Evolutionary conservation across 345 rosid genomes (phyloP), one percentile per base, ranked within the genome.

Genomic region (Eucalyptus erythrocorys): DNA sequence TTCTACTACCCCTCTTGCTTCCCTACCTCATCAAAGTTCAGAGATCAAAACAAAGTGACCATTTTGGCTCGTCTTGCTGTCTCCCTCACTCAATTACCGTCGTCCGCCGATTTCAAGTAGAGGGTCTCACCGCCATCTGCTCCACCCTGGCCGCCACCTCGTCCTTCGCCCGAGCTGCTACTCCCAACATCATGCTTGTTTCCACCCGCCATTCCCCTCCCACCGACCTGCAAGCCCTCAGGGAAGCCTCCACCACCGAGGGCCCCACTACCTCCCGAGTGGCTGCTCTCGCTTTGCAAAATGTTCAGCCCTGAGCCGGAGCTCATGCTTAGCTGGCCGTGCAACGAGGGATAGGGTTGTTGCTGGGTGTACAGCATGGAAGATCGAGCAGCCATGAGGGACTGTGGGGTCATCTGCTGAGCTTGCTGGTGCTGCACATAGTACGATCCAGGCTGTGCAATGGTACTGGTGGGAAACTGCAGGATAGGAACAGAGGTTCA

Each of bases 341-440:
- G 99, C 93, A 98, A 88, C 22, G 95, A 80, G 86, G 90, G 84
- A 24, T 80, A 94, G 91, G 93, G 99, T 87, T 97, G 99, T 88
- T 98, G 99, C 89, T 97, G 99, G 47, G 94, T 87, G 88, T 97
- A 98, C 91, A 96, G 42, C 98, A 96, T 96, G 85, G 99, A 97
- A 47, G 99, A 94, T 71, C 99, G 93, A 11, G 99, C 96, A 13
- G 97, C 98, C 96, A 98, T 93, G 21, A 98, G 95, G 8, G 99
- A 93, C 88, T 98, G 99, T 6, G 93, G 98, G 81, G 95, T 94
- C 98, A 96, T 95, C 91, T 95, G 98, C 90, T 95, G 98, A 88
- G 96, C 92, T 92, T 98, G 99, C 89, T 96, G 98, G 84, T 96
- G 97, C 90, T 94, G 99, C 97, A 97, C 86, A 91, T 96, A 98